Percentiles rank a stretch among this genome's conserved stretches.
Evolutionary conservation across 2,329 filamentous ascomycete species (phyloP).

Genomic region (Microcyclospora pomicola): DNA sequence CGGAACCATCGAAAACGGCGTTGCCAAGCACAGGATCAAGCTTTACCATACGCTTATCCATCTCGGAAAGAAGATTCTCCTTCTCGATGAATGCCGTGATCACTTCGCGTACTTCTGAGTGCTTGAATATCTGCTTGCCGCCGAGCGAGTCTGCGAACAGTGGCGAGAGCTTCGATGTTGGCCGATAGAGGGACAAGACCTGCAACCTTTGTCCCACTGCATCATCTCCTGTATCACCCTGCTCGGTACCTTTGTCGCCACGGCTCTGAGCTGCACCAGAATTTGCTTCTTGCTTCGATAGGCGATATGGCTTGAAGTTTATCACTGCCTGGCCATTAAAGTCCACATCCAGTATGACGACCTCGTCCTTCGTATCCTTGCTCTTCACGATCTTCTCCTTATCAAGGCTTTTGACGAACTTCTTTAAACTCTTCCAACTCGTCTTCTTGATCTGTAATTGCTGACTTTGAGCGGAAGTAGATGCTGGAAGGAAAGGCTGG

Average conservation of each 20-base stretch:
- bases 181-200: slow-evolving; percentile 41
- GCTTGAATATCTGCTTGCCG: slow-evolving; percentile 38
- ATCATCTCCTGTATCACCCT: slow-evolving; percentile 24
- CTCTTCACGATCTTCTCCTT: slow-evolving; percentile 49
- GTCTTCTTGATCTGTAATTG: slow-evolving; percentile 56
- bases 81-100: slow-evolving; percentile 46
- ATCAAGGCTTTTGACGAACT: slow-evolving; percentile 55
- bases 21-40: slow-evolving; percentile 51
- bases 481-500: slow-evolving; percentile 51
- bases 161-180: slow-evolving; percentile 43
- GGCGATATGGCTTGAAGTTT: slow-evolving; percentile 47
- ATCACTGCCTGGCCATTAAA: slow-evolving; percentile 42
- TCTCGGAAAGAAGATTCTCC: slow-evolving; percentile 41
- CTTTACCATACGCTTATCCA: slow-evolving; percentile 47
- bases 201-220: slow-evolving; percentile 35
- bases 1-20: slow-evolving; percentile 42
- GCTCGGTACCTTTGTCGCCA: slow-evolving; percentile 25
- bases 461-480: slow-evolving; percentile 40
- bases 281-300: slow-evolving; percentile 43
- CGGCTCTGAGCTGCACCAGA: slow-evolving; percentile 24
- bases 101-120: slow-evolving; percentile 43
- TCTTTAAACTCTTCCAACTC: slow-evolving; percentile 56
- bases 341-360: slow-evolving; percentile 50
- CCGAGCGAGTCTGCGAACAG: slow-evolving; percentile 35
- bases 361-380: slow-evolving; percentile 49